Evolutionary conservation across 164 flowering plant species (phyloP), one percentile per base, ranked within the genome.

Genomic region (Annona cherimola): DNA sequence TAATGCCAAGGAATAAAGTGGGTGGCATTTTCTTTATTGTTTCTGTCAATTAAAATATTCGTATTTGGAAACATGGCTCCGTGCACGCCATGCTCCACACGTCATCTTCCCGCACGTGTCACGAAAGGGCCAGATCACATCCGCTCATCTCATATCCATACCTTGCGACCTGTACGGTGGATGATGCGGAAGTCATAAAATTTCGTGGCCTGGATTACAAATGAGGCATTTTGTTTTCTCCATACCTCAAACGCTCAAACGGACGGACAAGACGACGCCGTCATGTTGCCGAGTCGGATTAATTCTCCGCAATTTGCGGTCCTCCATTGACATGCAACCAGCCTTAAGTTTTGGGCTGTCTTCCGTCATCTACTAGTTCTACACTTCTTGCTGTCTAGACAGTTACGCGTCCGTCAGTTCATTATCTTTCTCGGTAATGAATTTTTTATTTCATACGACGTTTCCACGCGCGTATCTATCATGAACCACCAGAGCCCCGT

Each of bases 191-290:
- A 14, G n/a, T 6, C 20, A 14, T n/a, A 19, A 60, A 60, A 60
- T 60, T 14, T 11, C 54, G 54, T 45, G 54, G 8, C 54, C 4
- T 4, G 9, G 18, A 60, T 14, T 60, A 6, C 9, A 60, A 60
- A 60, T 60, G n/a, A n/a, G n/a, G n/a, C n/a, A 60, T 60, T 60
- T 19, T 60, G 67, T 35, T 63, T 11, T 35, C 39, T 63, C 67
- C 67, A 43, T 39, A 63, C 44, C n/a, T n/a, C n/a, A 45, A 45
- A 5, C 54, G 9, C 8, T 5, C 54, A 45, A 45, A 11, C 54
- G 54, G 9, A 5, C 54, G n/a, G n/a, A n/a, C 54, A 45, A 45
- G 8, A 45, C 54, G 54, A 11, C 54, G 9, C 5, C 9, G 5
- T 5, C 8, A 45, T 45, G 9, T 45, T 45, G 54, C 5, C 5